Base-by-base conservation (phyloP, 345 rosid genomes). In the Linum lewisii region DNA sequence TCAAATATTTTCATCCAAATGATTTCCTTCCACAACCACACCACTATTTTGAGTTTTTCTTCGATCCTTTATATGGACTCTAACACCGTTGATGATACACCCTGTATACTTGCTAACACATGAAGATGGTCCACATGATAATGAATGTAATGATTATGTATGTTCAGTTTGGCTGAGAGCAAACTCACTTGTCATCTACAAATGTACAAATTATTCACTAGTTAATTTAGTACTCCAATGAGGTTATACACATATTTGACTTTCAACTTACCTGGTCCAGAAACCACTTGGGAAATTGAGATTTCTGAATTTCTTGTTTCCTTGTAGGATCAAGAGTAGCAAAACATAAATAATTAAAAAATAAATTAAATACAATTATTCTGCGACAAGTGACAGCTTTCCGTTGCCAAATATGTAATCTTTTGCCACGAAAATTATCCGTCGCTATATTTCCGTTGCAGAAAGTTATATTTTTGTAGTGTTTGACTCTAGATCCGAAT, bases 41-140 rank as follows among this genome's bases (percentile, higher is more conserved):
- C 65, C n/a, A 52, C 23, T 62, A 21, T 62, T 62, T 62, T 62
- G 36, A 29, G 19, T 52, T 15, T 1, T 21, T 19, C 6, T 20
- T 1, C 15, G 1, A 0, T 52, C 58, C 37, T 52, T 52, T 5
- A 26, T 51, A 0, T 11, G 18, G 21, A 18, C 51, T 10, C n/a
- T 26, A 0, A 62, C 58, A 13, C 16, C 58, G 29, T 50, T 52
- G 1, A 62, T 15, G 9, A 62, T 52, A 29, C 36, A 62, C 3
- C 58, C 15, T 2, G 8, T 50, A 8, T 34, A 60, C 6, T 60
- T 60, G 10, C 6, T 45, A 2, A 26, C 20, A 51, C 24, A 32
- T 26, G 10, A 18, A 19, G 14, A 14, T 15, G 65, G 57, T 0
- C 20, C 20, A 13, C 11, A 24, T 24, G 65, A 44, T 3, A 62